phyloP scores from a whole-genome alignment of 371 early-diverging fungal genomes.

The Chytridiales sp. region DNA sequence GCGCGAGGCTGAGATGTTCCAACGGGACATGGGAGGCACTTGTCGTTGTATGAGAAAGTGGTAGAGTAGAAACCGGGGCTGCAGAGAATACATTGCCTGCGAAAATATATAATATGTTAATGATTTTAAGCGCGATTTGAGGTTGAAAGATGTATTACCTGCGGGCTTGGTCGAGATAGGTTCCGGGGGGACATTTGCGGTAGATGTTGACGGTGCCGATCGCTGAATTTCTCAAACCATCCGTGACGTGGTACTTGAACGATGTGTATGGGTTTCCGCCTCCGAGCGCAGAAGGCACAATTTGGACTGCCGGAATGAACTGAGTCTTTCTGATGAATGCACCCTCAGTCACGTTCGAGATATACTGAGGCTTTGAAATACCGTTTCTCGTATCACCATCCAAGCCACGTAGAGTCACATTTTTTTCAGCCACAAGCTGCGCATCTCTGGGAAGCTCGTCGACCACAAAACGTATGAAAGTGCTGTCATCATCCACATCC shows the following conservation, averaged over 20 bases:
- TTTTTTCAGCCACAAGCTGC: neutral
- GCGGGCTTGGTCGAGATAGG: conserved; percentile 12
- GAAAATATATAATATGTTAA: too few relatives aligned
- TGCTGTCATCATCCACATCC: conserved; percentile 17
- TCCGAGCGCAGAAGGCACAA: conserved; percentile 2
- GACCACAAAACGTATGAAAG: conserved; percentile 12
- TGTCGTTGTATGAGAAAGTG: neutral
- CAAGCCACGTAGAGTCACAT: neutral
- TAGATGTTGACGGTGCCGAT: conserved; percentile 8
- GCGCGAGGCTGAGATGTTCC: conserved; percentile 5
- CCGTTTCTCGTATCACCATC: conserved; percentile 7
- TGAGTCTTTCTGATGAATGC: neutral
- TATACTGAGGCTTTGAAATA: neutral
- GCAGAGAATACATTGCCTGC: too few relatives aligned
- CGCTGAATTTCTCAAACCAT: conserved; percentile 11
- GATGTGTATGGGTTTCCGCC: conserved; percentile 16
- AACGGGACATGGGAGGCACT: conserved; percentile 12
- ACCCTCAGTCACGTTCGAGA: conserved; percentile 1
- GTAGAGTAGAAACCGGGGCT: conserved; percentile 5
- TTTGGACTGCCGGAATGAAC: conserved; percentile 5
- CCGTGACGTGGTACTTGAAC: conserved; percentile 17
- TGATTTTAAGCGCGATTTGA: too few relatives aligned
- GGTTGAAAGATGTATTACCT: conserved; percentile 2
- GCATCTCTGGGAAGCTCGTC: conserved; percentile 9
- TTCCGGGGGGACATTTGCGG: conserved; percentile 13